These are phyloP conservation scores for Candida manassasensis DNA, from an alignment of 805 yeast species.

Conservation along the genomic window DNA sequence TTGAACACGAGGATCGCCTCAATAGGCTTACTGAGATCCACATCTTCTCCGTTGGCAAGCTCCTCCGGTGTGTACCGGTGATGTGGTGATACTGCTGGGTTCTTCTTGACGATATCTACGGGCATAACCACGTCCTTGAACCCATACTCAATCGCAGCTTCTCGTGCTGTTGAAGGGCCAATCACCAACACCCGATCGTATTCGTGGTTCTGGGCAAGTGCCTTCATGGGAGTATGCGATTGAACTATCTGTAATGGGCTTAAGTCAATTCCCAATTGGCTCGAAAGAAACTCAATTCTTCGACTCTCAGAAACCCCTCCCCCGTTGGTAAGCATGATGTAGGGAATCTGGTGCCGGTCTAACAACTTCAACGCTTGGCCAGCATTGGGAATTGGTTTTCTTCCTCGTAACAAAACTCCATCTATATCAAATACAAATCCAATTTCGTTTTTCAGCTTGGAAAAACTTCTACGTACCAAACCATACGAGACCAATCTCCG, in stretches of 20 bases:
- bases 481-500: too few relatives aligned
- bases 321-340: constrained; percentile 83
- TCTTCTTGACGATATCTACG: constrained; percentile 59
- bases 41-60: constrained; percentile 25
- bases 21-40: constrained; percentile 37
- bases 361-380: constrained; percentile 53
- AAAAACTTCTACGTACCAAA: neutral
- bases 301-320: constrained; percentile 71
- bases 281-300: constrained; percentile 36
- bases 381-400: constrained; percentile 62
- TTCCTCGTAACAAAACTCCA: constrained; percentile 81
- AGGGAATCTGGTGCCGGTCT: constrained; percentile 58
- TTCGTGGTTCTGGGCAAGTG: constrained; percentile 42
- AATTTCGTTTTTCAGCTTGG: constrained; percentile 8
- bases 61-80: constrained; percentile 48
- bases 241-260: constrained; percentile 67
- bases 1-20: constrained; percentile 81
- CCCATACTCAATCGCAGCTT: constrained; percentile 74
- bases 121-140: constrained; percentile 71
- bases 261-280: constrained; percentile 29
- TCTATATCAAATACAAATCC: constrained; percentile 58
- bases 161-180: constrained; percentile 75
- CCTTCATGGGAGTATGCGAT: constrained; percentile 81
- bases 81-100: constrained; percentile 65
- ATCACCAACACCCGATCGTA: constrained; percentile 68